Evolutionary conservation across 1,139 yeast genomes (phyloP), one percentile per base, ranked within the genome.

Genomic region (Debaryomyces fabryi): DNA sequence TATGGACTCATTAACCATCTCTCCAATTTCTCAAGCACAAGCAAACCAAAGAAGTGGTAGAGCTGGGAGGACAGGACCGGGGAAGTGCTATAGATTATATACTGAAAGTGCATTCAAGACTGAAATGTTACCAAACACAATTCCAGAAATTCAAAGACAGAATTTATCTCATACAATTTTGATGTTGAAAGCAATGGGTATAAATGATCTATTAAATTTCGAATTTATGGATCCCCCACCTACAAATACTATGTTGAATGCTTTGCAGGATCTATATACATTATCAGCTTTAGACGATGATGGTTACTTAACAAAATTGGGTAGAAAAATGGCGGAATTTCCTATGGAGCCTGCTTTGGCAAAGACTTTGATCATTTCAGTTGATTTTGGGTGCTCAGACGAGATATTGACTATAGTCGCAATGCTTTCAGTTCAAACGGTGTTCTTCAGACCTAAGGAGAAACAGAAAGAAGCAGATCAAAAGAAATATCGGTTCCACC

Each of bases 171-270:
- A 87, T 60, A 91, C 97, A 0, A 85, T 92, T 43, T 72, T 93
- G 56, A 85, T 92, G 88, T 75, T 93, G 52, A 93, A 93, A 63
- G 96, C 97, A 0, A 91, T 93, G 95, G 98, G 98, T 0, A 89
- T 93, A 46, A 80, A 88, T 50, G 95, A 92, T 63, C 67, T 92
- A 43, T 57, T 89, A 33, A 75, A 80, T 50, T 92, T 92, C 68
- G 96, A 89, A 45, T 92, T 92, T 58, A 89, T 92, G 96, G 99
- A 93, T 62, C 92, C 96, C 7, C 99, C 99, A 0, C 87, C 95
- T 1, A 77, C 80, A 15, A 83, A 81, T 47, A 78, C 96, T 0
- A 79, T 93, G 78, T 63, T 87, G 42, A 76, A 83, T 10, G 97
- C 99, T 0, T 68, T 93, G 45, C 92, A 88, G 57, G 97, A 92